Conservation (phyloP, 306 rosid genomes). For the Vachellia pachyceras region DNA sequence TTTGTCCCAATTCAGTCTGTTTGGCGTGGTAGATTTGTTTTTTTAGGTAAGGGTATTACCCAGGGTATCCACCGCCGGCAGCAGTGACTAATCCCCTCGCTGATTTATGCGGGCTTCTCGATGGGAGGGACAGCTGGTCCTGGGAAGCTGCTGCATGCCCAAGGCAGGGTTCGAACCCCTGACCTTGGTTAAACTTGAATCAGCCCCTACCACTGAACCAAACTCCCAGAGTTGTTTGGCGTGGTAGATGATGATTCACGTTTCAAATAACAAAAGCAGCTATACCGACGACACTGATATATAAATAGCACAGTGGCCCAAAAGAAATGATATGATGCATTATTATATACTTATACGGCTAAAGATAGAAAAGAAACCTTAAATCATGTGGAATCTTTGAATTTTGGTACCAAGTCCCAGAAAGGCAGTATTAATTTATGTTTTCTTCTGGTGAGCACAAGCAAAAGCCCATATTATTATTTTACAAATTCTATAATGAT, state of each 20-base stretch:
- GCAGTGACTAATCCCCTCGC: too few species aligned
- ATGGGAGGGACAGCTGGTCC: too few species aligned
- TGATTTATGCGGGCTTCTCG: too few species aligned
- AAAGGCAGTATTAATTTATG: conserved; percentile 34
- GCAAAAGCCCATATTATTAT: conserved; percentile 14
- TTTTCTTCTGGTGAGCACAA: conserved; percentile 31
- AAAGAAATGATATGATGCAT: conserved; percentile 25
- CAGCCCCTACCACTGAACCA: too few species aligned
- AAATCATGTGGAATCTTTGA: conserved; percentile 61
- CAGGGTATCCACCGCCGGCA: too few species aligned
- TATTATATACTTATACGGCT: conserved; percentile 11
- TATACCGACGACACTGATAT: conserved; percentile 14
- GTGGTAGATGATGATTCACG: conserved; percentile 45
- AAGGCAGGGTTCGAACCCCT: too few species aligned
- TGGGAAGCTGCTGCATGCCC: too few species aligned
- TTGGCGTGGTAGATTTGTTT: too few species aligned
- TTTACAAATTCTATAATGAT: conserved; percentile 10
- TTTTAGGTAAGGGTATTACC: too few species aligned
- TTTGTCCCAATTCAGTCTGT: conserved; percentile 36
- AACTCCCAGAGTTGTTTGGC: too few species aligned
- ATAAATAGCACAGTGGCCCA: background rate
- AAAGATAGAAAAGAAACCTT: conserved; percentile 51
- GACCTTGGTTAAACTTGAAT: too few species aligned
- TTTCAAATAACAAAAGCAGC: conserved; percentile 33
- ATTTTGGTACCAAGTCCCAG: conserved; percentile 40